Percentiles rank a stretch among this genome's conserved stretches.
Evolutionary conservation across 495 filamentous ascomycete species (phyloP).

Genomic region (Aspergillus diversus): DNA sequence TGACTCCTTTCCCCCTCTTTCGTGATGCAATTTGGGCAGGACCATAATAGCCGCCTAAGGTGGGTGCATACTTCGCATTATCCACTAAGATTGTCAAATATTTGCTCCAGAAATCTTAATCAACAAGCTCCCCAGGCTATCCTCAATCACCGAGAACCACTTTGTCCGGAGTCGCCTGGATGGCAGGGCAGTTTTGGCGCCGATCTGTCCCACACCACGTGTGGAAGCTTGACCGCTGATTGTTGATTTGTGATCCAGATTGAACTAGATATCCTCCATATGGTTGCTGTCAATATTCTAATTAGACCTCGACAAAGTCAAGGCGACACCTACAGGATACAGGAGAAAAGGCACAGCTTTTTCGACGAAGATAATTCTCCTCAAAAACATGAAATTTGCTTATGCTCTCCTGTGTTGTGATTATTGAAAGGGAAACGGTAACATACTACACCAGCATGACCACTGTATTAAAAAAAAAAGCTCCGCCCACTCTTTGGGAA

Average conservation of each 20-base stretch:
- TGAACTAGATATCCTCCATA: background rate
- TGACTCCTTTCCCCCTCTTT: background rate
- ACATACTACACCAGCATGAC: no score
- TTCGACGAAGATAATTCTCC: no score
- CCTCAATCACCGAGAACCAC: constrained; percentile 12
- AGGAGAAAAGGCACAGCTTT: no score
- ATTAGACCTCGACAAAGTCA: background rate
- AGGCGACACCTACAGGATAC: no score
- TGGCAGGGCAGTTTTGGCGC: constrained; percentile 20
- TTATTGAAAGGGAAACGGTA: no score
- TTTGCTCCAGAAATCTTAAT: constrained; percentile 11
- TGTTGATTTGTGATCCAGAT: constrained; percentile 21
- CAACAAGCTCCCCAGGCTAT: constrained; percentile 5
- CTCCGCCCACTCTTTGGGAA: background rate
- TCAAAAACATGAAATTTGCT: no score
- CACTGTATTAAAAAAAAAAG: constrained; percentile 2
- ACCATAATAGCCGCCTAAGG: background rate
- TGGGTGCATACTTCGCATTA: background rate
- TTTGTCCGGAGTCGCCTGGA: background rate
- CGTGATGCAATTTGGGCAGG: background rate
- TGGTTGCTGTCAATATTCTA: background rate
- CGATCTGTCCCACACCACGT: constrained; percentile 40
- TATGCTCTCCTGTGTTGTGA: no score
- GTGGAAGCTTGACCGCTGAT: constrained; percentile 37
- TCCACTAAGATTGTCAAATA: background rate